These are phyloP conservation scores for Boletus rubropictus DNA, from an alignment of 768 basidiomycete species.

Conservation along the genomic window DNA sequence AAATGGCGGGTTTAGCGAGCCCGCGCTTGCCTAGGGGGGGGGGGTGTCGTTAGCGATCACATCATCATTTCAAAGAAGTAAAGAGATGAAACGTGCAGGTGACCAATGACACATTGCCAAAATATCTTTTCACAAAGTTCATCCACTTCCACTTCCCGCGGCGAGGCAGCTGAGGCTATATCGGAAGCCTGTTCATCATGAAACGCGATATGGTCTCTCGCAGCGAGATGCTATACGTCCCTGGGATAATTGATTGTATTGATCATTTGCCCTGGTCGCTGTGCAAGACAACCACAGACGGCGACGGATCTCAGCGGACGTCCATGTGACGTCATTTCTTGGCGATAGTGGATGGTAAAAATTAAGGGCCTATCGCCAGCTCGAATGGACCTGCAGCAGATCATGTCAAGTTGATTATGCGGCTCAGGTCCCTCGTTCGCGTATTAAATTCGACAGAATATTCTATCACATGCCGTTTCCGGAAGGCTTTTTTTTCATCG, in stretches of 20 bases:
- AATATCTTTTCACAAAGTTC: background rate
- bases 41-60: conserved; percentile 9
- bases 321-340: background rate
- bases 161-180: background rate
- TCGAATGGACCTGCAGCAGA: too few relatives aligned
- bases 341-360: too few relatives aligned
- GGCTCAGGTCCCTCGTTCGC: too few relatives aligned
- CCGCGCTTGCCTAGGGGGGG: background rate
- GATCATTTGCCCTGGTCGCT: background rate
- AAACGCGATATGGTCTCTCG: background rate
- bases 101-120: background rate
- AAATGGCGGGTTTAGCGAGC: conserved; percentile 13
- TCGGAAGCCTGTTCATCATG: background rate
- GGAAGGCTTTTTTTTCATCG: too few relatives aligned
- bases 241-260: background rate
- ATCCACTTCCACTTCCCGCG: background rate
- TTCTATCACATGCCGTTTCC: too few relatives aligned
- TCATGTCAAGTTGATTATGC: too few relatives aligned
- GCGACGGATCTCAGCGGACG: background rate
- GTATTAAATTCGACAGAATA: too few relatives aligned
- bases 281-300: background rate
- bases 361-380: too few relatives aligned
- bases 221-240: background rate
- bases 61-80: conserved; percentile 1
- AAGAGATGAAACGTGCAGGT: background rate